Conservation (phyloP, 116 monocot species). For the Zostera marina region DNA sequence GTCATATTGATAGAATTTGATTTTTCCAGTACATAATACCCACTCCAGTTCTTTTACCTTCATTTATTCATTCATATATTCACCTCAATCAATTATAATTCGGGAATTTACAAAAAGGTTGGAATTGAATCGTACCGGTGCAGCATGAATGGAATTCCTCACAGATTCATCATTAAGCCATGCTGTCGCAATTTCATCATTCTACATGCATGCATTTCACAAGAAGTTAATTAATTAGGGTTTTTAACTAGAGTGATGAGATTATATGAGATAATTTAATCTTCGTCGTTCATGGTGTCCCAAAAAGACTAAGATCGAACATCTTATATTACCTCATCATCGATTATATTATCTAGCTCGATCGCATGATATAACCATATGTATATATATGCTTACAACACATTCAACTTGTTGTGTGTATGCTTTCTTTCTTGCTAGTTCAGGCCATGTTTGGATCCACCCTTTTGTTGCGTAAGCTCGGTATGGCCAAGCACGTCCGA, state of each 20-base stretch:
- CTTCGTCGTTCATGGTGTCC: no score
- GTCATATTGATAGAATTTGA: slow-evolving; percentile 50
- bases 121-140: slow-evolving; percentile 26
- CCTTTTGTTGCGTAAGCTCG: slow-evolving; percentile 74
- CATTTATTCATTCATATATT: no score
- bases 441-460: slow-evolving; percentile 79
- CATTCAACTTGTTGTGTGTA: slow-evolving; percentile 71
- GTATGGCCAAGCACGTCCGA: slow-evolving; percentile 84
- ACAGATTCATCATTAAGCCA: slow-evolving; percentile 78
- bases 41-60: no score
- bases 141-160: slow-evolving; percentile 75
- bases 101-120: slow-evolving; percentile 3
- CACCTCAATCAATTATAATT: slow-evolving; percentile 10
- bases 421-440: slow-evolving; percentile 19
- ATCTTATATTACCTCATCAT: no score
- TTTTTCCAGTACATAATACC: slow-evolving; percentile 42
- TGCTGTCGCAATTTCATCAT: slow-evolving; percentile 49
- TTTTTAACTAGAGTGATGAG: no score
- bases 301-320: no score
- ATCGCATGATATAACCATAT: no score
- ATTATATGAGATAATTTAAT: no score
- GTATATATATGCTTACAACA: slow-evolving; percentile 20
- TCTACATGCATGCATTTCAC: no score
- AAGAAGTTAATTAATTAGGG: no score
- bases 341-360: no score